Evolutionary conservation across 2,329 filamentous ascomycete species (phyloP).

Genomic region (Cadophora gregata): DNA sequence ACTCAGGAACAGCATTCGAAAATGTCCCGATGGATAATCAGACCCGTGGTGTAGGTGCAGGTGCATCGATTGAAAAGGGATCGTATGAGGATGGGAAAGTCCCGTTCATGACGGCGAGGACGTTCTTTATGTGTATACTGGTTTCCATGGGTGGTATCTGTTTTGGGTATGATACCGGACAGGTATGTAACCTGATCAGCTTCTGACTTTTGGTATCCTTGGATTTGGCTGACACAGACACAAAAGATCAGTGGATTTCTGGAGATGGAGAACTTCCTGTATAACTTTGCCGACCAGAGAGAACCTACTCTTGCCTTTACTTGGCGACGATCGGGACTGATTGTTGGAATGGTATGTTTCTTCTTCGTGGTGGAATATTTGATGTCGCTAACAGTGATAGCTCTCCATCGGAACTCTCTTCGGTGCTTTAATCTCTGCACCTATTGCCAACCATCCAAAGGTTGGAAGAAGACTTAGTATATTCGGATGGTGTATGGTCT

Average conservation of each 20-base stretch:
- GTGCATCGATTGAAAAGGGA: not conserved
- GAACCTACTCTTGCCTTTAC: constrained; percentile 35
- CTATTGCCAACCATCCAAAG: constrained; percentile 59
- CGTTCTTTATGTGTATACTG: constrained; percentile 35
- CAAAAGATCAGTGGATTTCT: constrained; percentile 60
- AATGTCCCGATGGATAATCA: not conserved
- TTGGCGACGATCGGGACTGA: constrained; percentile 69
- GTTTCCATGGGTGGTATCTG: constrained; percentile 43
- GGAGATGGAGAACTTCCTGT: constrained; percentile 61
- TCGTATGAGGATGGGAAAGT: constrained; percentile 8
- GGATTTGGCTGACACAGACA: not conserved
- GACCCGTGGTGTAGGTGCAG: not conserved
- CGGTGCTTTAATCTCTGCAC: constrained; percentile 76
- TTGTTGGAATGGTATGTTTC: constrained; percentile 59
- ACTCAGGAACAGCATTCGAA: not conserved
- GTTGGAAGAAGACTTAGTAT: constrained; percentile 68
- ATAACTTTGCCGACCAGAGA: constrained; percentile 56
- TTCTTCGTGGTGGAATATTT: constrained; percentile 43
- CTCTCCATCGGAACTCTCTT: constrained; percentile 82
- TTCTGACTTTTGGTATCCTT: not conserved
- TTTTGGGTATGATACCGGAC: constrained; percentile 45
- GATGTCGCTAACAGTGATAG: constrained; percentile 51
- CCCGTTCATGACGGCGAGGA: constrained; percentile 31
- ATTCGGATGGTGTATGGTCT: constrained; percentile 56
- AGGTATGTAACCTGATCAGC: not conserved